Conservation (phyloP, 192 early-diverging fungal genomes). For the Gonapodya sp. region DNA sequence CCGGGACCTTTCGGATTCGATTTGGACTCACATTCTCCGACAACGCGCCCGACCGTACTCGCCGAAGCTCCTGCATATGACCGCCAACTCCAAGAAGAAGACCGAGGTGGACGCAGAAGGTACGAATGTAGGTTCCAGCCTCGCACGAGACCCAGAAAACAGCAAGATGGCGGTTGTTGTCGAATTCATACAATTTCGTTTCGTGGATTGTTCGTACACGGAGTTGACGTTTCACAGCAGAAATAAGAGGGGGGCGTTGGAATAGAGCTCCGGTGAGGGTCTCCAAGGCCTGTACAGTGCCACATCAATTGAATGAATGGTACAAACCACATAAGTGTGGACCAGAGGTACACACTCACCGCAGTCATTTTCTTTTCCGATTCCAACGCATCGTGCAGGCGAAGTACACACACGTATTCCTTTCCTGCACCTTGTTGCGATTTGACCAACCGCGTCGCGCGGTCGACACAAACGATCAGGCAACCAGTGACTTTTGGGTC, state of each 20-base stretch:
- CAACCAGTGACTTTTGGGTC: slow-evolving; percentile 99
- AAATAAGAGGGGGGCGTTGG: slow-evolving; percentile 97
- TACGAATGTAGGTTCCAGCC: slow-evolving; percentile 99
- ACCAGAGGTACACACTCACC: slow-evolving; percentile 21
- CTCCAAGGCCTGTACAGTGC: slow-evolving; percentile 58
- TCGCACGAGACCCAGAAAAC: slow-evolving; percentile 98
- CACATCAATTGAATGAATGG: background rate
- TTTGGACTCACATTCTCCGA: slow-evolving; percentile 62
- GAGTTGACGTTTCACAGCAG: slow-evolving; percentile 98
- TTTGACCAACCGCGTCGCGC: slow-evolving; percentile 97
- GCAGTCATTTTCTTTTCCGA: slow-evolving; percentile 76
- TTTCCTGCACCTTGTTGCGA: slow-evolving; percentile 99
- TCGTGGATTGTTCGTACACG: slow-evolving; percentile 98
- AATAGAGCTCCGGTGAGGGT: slow-evolving; percentile 97
- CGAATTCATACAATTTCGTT: slow-evolving; percentile 89
- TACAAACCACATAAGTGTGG: background rate
- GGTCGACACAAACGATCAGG: slow-evolving; percentile 97
- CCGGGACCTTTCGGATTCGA: background rate
- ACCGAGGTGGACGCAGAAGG: slow-evolving; percentile 97
- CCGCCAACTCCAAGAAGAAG: slow-evolving; percentile 90
- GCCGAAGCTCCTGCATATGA: slow-evolving; percentile 98
- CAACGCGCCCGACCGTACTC: slow-evolving; percentile 86
- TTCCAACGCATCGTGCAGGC: slow-evolving; percentile 90
- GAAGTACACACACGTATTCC: slow-evolving; percentile 93
- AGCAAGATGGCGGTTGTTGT: slow-evolving; percentile 90